phyloP scores from a whole-genome alignment of 768 basidiomycete species.

The Pleurotus citrinopileatus region DNA sequence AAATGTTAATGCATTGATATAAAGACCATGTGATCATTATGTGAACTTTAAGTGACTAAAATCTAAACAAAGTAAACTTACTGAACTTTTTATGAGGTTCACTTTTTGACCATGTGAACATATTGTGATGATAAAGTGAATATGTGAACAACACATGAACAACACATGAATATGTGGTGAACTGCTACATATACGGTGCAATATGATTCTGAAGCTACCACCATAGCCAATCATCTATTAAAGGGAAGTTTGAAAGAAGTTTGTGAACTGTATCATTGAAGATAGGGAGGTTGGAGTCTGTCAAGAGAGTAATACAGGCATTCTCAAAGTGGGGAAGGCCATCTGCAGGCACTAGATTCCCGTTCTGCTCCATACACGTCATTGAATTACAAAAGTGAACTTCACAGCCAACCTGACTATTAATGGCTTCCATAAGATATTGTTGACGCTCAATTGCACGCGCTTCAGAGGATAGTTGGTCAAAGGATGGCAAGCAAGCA shows the following conservation, averaged over 20 bases:
- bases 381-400: conserved; percentile 19
- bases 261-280: conserved; percentile 6
- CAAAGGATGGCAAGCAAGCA: conserved; percentile 7
- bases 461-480: background rate
- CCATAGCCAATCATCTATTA: conserved; percentile 15
- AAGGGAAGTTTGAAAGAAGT: conserved; percentile 11
- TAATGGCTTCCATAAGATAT: conserved; percentile 11
- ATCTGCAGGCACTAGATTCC: conserved; percentile 10
- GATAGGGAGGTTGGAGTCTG: background rate
- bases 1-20: no score
- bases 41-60: no score
- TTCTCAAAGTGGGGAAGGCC: no score
- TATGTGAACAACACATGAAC: no score
- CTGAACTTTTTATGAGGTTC: no score
- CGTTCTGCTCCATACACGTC: conserved; percentile 11
- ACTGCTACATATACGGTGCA: no score
- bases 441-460: conserved; percentile 1
- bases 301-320: no score
- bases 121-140: no score
- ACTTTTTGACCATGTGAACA: no score
- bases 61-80: no score
- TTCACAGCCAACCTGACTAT: conserved; percentile 17
- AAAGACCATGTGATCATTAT: no score
- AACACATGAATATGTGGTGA: no score
- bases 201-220: background rate